Evolutionary conservation across 2,329 filamentous ascomycete genomes (phyloP).

Genomic region (Aspergillus fumigatiaffinis): DNA sequence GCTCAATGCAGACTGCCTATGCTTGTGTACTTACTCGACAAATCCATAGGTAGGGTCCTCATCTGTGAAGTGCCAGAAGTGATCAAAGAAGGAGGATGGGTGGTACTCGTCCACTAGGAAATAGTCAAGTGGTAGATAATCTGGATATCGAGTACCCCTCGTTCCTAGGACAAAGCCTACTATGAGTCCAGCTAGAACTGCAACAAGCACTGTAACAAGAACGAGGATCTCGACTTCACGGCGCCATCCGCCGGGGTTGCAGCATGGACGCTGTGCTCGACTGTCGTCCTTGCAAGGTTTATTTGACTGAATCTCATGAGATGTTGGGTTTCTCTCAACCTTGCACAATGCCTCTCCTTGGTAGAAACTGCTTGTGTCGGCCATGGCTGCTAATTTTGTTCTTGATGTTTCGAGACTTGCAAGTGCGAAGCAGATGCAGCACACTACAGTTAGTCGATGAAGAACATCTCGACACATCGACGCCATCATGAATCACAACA

Average conservation of each 20-base stretch:
- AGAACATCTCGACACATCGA: not conserved
- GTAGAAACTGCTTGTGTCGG: not conserved
- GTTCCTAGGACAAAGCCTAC: constrained; percentile 41
- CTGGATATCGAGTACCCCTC: constrained; percentile 39
- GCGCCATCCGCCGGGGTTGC: not conserved
- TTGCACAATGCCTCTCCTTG: not conserved
- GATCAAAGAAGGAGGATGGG: constrained; percentile 42
- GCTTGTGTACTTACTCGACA: constrained; percentile 42
- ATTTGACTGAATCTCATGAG: not conserved
- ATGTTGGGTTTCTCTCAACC: not conserved
- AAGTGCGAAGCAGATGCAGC: not conserved
- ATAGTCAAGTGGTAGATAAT: constrained; percentile 41
- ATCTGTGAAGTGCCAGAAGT: constrained; percentile 44
- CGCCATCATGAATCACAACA: not conserved
- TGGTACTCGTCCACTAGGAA: constrained; percentile 40
- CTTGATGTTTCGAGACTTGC: not conserved
- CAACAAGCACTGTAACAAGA: constrained; percentile 19
- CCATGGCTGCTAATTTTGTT: not conserved
- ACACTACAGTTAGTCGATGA: not conserved
- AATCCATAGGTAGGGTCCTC: constrained; percentile 45
- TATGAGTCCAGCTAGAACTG: constrained; percentile 48
- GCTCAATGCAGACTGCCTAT: not conserved
- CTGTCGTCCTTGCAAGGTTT: not conserved
- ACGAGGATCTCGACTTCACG: not conserved
- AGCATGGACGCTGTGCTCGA: not conserved